A percentile compares a stretch with the other conserved stretches of the same genome.
Evolutionary conservation across 2,329 filamentous ascomycete species (phyloP).

Genomic region (Apiospora sp.): DNA sequence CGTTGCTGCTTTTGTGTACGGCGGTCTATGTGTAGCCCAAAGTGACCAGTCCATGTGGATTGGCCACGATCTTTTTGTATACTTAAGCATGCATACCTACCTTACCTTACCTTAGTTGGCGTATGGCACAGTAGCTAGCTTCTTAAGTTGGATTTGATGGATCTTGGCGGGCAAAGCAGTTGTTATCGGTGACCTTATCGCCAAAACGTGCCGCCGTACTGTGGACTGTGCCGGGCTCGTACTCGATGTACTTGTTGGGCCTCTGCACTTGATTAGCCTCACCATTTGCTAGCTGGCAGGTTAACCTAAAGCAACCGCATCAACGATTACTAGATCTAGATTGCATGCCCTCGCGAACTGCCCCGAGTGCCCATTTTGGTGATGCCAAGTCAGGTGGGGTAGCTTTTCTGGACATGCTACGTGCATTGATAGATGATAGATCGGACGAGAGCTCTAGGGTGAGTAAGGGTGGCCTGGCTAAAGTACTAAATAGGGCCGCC

Average conservation of each 20-base stretch:
- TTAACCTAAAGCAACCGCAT: not conserved
- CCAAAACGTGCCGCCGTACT: not conserved
- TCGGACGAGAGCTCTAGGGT: not conserved
- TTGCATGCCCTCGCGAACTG: not conserved
- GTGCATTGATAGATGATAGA: slow-evolving; percentile 11
- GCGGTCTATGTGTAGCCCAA: not conserved
- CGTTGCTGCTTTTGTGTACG: not conserved
- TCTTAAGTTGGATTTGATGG: not conserved
- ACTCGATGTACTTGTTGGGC: not conserved
- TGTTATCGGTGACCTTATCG: slow-evolving; percentile 5
- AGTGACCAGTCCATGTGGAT: not conserved
- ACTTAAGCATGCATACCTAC: slow-evolving; percentile 1
- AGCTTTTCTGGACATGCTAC: not conserved
- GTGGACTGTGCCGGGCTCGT: too few species aligned
- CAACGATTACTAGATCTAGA: not conserved
- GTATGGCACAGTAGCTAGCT: not conserved
- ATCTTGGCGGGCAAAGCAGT: slow-evolving; percentile 2
- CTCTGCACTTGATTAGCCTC: slow-evolving; percentile 6
- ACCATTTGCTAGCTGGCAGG: slow-evolving; percentile 10
- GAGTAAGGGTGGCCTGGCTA: too few species aligned
- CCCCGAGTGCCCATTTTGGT: not conserved
- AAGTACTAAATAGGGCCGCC: too few species aligned
- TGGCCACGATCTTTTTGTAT: slow-evolving; percentile 6
- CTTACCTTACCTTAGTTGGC: not conserved
- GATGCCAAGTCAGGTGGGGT: slow-evolving; percentile 11